Percentiles rank a stretch among this genome's conserved stretches.
phyloP scores from a whole-genome alignment of 176 grass and related monocot genomes.

The Phragmites australis region DNA sequence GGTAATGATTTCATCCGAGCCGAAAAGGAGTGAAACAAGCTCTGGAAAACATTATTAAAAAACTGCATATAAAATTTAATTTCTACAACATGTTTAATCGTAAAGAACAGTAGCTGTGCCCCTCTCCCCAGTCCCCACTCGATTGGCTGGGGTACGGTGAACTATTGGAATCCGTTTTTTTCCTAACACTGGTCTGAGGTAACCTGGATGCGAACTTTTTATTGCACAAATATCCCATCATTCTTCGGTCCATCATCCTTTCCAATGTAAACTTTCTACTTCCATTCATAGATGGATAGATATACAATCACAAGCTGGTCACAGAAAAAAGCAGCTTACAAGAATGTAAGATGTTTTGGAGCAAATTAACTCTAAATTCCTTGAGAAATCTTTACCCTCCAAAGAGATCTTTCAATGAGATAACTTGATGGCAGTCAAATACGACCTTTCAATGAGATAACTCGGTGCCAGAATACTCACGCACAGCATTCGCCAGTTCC shows the following conservation, averaged over 20 bases:
- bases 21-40: neutral
- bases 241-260: neutral
- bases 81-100: too few species aligned
- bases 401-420: neutral
- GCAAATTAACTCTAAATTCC: neutral
- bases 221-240: neutral
- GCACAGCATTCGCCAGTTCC: conserved; percentile 66
- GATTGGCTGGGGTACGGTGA: too few species aligned
- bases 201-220: neutral
- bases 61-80: neutral
- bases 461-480: conserved; percentile 21
- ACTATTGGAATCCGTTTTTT: neutral
- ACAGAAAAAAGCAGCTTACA: neutral
- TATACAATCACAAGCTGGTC: neutral
- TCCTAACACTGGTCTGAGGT: too few species aligned
- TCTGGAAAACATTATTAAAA: neutral
- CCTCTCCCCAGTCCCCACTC: too few species aligned
- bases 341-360: neutral
- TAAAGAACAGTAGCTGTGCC: too few species aligned
- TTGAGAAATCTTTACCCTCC: neutral
- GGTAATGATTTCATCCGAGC: neutral
- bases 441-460: neutral
- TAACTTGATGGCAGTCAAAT: neutral
- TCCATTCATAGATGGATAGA: neutral
- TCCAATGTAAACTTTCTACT: neutral